phyloP scores from a whole-genome alignment of 495 filamentous ascomycete species.

The Trypethelium eluteriae region DNA sequence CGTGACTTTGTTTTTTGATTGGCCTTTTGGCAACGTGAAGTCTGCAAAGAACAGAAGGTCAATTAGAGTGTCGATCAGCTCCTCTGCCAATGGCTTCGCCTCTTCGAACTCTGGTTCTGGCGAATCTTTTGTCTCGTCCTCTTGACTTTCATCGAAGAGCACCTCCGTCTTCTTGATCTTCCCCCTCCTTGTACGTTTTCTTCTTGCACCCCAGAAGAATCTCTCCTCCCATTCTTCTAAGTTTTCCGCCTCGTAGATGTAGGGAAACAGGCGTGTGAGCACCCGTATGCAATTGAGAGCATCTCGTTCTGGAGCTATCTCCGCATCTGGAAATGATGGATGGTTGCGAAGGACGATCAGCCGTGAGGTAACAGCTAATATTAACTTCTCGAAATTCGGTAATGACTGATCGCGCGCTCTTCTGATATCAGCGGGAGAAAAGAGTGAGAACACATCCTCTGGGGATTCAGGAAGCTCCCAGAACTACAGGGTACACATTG shows the following conservation, averaged over 20 bases:
- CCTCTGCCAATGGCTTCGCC: slow-evolving; percentile 81
- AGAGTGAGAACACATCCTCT: slow-evolving; percentile 95
- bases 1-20: slow-evolving; percentile 59
- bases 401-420: slow-evolving; percentile 79
- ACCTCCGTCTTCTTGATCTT: slow-evolving; percentile 59
- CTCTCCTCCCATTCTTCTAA: slow-evolving; percentile 81
- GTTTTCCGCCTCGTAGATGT: slow-evolving; percentile 83
- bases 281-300: slow-evolving; percentile 91
- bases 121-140: slow-evolving; percentile 37
- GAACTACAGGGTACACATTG: slow-evolving; percentile 51
- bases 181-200: slow-evolving; percentile 49
- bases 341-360: slow-evolving; percentile 77
- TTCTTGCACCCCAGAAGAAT: slow-evolving; percentile 82
- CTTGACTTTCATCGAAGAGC: slow-evolving; percentile 71
- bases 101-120: slow-evolving; percentile 61
- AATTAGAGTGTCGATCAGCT: slow-evolving; percentile 82
- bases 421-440: slow-evolving; percentile 87
- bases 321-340: slow-evolving; percentile 80
- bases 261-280: slow-evolving; percentile 84
- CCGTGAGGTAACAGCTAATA: slow-evolving; percentile 71
- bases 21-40: slow-evolving; percentile 64
- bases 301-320: slow-evolving; percentile 77
- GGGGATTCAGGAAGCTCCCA: slow-evolving; percentile 95
- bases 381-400: slow-evolving; percentile 84
- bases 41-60: slow-evolving; percentile 88